Evolutionary conservation across 495 filamentous ascomycete species (phyloP), one percentile per base, ranked within the genome.

Genomic region (Xylaria sp.): DNA sequence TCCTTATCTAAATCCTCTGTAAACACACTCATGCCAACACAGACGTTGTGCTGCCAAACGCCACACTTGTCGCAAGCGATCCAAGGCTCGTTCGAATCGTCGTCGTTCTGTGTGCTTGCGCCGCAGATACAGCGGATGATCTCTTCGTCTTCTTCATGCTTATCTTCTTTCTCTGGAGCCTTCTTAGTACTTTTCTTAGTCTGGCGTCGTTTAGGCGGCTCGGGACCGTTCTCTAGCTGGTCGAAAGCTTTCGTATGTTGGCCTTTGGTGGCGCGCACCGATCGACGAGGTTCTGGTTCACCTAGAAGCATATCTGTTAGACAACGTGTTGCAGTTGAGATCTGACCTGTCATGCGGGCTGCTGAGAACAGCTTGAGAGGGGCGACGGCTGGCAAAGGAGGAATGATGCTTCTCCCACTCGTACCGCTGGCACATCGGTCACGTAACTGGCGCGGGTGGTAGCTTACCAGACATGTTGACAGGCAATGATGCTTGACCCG

Each of bases 1-100:
- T 91, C 82, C 74, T 87, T 85, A 40, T 92, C 92, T 71, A 93
- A 82, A 71, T 92, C 88, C 44, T 93, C 89, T 19, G 92, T 88
- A 69, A 90, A 90, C 72, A 93, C 90, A 69, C 89, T 89, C 71
- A 97, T 85, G 35, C 93, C 94, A 89, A 99, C 94, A 79, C 96
- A 99, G 73, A 94, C 89, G 76, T 97, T 97, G 78, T 99, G 96
- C 80, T 99, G 96, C 96, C 96, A 99, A 58, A 91, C 94, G 35
- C 89, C 88, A 76, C 96, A 99, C 43, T 84, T 87, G 76, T 99
- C 96, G 82, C 96, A 99, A 74, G 92, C 91, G 75, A 98, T 97
- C 88, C 89, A 90, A 79, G 97, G 94, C 75, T 94, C 89, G 44
- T 90, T 88, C 59, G 93, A 90, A 70, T 93, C 89, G 74, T 92